phyloP scores from a whole-genome alignment of 257 asterid genomes.

The Lycium ferocissimum region DNA sequence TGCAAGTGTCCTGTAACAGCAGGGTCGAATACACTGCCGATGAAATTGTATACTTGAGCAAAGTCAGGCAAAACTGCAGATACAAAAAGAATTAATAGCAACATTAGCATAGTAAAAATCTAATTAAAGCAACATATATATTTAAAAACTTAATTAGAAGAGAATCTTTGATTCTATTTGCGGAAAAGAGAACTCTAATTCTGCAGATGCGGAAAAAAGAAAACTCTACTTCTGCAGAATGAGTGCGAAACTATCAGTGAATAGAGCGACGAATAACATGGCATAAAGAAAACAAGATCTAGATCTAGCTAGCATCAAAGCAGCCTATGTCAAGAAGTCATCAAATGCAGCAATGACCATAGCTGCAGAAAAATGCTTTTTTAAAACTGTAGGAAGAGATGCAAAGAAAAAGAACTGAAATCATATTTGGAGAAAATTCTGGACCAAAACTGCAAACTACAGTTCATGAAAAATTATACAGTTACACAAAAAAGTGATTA shows the following conservation, averaged over 20 bases:
- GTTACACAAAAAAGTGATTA: not conserved
- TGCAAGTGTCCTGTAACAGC: slow-evolving; percentile 73
- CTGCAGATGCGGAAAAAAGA: not conserved
- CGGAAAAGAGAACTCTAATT: not conserved
- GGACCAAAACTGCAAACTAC: not conserved
- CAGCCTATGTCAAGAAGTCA: not conserved
- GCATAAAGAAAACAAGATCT: slow-evolving; percentile 23
- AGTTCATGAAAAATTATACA: not conserved
- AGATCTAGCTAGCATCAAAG: slow-evolving; percentile 13
- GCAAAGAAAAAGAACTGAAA: not conserved
- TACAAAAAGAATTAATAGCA: slow-evolving; percentile 30
- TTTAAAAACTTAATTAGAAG: slow-evolving; percentile 17
- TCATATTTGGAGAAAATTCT: slow-evolving; percentile 27
- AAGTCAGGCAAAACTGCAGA: slow-evolving; percentile 94
- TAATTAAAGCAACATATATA: not conserved
- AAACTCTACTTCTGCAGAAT: not conserved
- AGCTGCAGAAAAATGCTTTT: not conserved
- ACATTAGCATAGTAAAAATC: slow-evolving; percentile 28
- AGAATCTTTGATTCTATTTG: slow-evolving; percentile 5
- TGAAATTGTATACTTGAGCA: slow-evolving; percentile 86
- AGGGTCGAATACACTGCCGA: slow-evolving; percentile 95
- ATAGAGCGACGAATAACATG: slow-evolving; percentile 17
- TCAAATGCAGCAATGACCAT: slow-evolving; percentile 21
- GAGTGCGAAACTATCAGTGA: not conserved
- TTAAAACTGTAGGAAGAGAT: not conserved